A percentile compares a stretch with the other conserved stretches of the same genome.
These are phyloP conservation scores for Fusarium sp. DNA, from an alignment of 2,329 filamentous ascomycete genomes.

Conservation along the genomic window DNA sequence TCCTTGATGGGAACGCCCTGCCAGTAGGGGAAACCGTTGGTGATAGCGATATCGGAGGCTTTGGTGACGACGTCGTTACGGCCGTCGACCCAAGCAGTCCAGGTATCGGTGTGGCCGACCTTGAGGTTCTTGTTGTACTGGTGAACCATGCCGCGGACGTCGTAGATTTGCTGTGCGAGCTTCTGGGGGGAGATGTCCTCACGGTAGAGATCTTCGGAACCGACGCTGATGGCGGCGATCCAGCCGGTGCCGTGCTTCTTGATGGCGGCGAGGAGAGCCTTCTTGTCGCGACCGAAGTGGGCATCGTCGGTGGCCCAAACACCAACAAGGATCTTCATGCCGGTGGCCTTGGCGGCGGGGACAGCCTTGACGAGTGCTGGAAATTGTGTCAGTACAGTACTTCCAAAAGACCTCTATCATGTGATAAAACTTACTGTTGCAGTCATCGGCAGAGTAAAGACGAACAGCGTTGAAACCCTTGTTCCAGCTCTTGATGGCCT, in stretches of 20 bases:
- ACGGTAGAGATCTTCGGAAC: conserved; percentile 42
- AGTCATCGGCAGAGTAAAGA: conserved; percentile 37
- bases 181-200: conserved; percentile 40
- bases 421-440: conserved; percentile 33
- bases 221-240: conserved; percentile 42
- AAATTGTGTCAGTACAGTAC: too few relatives aligned
- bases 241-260: conserved; percentile 41
- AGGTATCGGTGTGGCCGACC: conserved; percentile 44
- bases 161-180: conserved; percentile 42
- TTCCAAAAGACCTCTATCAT: too few relatives aligned
- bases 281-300: conserved; percentile 42
- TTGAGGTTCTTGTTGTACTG: conserved; percentile 42
- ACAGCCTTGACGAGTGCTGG: conserved; percentile 29
- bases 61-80: conserved; percentile 42
- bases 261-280: conserved; percentile 40
- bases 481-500: conserved; percentile 42
- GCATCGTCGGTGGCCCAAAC: conserved; percentile 41
- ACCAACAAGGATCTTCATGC: conserved; percentile 41
- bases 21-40: conserved; percentile 44
- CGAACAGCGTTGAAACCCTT: conserved; percentile 44
- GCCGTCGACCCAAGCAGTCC: conserved; percentile 43
- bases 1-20: conserved; percentile 41
- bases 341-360: conserved; percentile 41
- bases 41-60: conserved; percentile 40
- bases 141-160: conserved; percentile 41